Base-by-base conservation (phyloP, 2,329 filamentous ascomycete genomes). In the Phaeosphaeriaceae sp. region DNA sequence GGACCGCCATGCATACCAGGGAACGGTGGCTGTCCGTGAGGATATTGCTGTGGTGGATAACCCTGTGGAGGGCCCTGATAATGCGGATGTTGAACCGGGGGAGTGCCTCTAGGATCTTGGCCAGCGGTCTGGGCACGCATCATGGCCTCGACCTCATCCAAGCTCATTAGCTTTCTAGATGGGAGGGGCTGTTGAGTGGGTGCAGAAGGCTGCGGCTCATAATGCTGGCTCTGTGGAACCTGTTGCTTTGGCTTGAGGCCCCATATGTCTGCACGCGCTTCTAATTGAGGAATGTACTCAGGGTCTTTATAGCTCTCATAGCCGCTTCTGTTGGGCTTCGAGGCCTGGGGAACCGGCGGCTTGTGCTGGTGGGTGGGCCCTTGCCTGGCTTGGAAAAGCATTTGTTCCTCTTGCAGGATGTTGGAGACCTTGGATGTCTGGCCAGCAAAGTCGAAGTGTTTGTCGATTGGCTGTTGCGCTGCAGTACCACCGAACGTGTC, bases 361-460 rank as follows among this genome's bases (percentile, higher is more conserved):
- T 74, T 77, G 70, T 47, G 38, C 42, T 45, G 77, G 66, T 58
- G 78, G 81, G 61, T 52, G 16, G 82, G 72, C 15, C 80, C 74
- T 12, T 88, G 87, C 58, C 93, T 87, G 44, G 92, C 87, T 63
- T 84, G 85, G 74, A 87, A 97, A 48, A 92, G 87, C 66, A 92
- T 80, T 69, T 96, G 90, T 76, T 97, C 94, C 74, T 97, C 92
- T 58, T 91, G 89, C 62, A 99, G 89, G 29, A 88, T 92, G 75
- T 87, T 83, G 16, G 92, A 83, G 33, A 96, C 89, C 74, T 92
- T 86, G 49, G 92, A 92, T 6, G 94, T 99, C 67, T 90, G 87
- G 33, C 92, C 92, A 59, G 95, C 96, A 76, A 97, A 99, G 74
- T 99, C 94, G 66, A 97, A 97, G 74, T 99, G 93, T 72, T 90